phyloP scores from a whole-genome alignment of 2,329 filamentous ascomycete genomes.

The Blastomyces percursus region DNA sequence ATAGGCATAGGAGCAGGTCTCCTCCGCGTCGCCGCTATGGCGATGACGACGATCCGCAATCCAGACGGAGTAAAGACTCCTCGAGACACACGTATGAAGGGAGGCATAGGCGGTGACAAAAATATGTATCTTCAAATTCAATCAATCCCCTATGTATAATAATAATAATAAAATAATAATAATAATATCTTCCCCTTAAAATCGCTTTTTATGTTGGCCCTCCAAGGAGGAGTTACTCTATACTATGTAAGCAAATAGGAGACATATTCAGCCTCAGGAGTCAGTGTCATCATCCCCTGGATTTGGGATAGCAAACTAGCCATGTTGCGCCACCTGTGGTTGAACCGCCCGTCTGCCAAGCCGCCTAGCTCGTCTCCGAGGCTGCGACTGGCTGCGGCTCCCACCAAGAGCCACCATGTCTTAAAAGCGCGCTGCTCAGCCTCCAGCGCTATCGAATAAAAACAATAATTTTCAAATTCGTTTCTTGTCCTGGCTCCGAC shows the following conservation, averaged over 20 bases:
- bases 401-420: not conserved
- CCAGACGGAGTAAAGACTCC: constrained; percentile 14
- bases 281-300: not conserved
- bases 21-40: constrained; percentile 22
- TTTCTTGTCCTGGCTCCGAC: not conserved
- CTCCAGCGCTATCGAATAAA: not conserved
- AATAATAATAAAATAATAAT: too few species aligned
- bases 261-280: not conserved
- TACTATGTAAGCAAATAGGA: not conserved
- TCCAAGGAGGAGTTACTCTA: not conserved
- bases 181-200: not conserved
- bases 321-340: not conserved
- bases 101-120: constrained; percentile 3
- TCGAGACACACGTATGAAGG: constrained; percentile 20
- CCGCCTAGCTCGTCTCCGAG: not conserved
- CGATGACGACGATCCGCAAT: constrained; percentile 18
- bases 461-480: not conserved
- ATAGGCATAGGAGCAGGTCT: constrained; percentile 22
- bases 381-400: not conserved
- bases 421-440: not conserved
- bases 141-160: not conserved
- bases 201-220: not conserved
- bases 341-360: not conserved
- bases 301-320: not conserved
- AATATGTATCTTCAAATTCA: not conserved